A percentile compares a stretch with the other conserved stretches of the same genome.
phyloP scores from a whole-genome alignment of 495 filamentous ascomycete genomes.

The Stereocaulon alpinum region DNA sequence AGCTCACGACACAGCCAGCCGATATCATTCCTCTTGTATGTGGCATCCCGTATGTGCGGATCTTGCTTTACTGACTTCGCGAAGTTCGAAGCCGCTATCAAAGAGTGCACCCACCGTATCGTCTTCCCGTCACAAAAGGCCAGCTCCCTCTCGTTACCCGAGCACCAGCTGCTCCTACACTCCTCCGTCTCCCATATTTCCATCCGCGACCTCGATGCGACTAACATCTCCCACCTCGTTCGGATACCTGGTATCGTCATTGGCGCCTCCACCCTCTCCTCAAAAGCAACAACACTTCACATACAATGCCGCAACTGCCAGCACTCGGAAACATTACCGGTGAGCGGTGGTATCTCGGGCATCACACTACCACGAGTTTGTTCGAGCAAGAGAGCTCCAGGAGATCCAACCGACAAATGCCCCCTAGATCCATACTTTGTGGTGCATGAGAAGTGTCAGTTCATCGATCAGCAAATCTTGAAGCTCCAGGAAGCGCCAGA shows the following conservation, averaged over 20 bases:
- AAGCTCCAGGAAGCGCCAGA: slow-evolving; percentile 98
- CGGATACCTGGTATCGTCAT: slow-evolving; percentile 97
- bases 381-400: slow-evolving; percentile 44
- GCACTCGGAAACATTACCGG: slow-evolving; percentile 56
- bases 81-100: slow-evolving; percentile 85
- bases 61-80: slow-evolving; percentile 12
- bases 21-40: slow-evolving; percentile 86
- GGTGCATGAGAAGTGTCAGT: slow-evolving; percentile 84
- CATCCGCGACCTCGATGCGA: slow-evolving; percentile 87
- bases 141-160: slow-evolving; percentile 56
- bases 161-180: slow-evolving; percentile 94
- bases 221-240: slow-evolving; percentile 88
- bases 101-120: slow-evolving; percentile 83
- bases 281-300: slow-evolving; percentile 78
- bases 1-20: slow-evolving; percentile 78
- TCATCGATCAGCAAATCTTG: slow-evolving; percentile 96
- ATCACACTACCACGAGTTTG: slow-evolving; percentile 75
- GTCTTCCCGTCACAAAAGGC: slow-evolving; percentile 68
- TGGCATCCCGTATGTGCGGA: background rate
- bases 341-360: slow-evolving; percentile 78
- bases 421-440: slow-evolving; percentile 94
- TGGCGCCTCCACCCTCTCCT: slow-evolving; percentile 90
- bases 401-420: slow-evolving; percentile 58
- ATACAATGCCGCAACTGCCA: slow-evolving; percentile 87
- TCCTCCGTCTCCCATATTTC: slow-evolving; percentile 82